phyloP scores from a whole-genome alignment of 2,329 filamentous ascomycete genomes.

The Penicillium frequentans region DNA sequence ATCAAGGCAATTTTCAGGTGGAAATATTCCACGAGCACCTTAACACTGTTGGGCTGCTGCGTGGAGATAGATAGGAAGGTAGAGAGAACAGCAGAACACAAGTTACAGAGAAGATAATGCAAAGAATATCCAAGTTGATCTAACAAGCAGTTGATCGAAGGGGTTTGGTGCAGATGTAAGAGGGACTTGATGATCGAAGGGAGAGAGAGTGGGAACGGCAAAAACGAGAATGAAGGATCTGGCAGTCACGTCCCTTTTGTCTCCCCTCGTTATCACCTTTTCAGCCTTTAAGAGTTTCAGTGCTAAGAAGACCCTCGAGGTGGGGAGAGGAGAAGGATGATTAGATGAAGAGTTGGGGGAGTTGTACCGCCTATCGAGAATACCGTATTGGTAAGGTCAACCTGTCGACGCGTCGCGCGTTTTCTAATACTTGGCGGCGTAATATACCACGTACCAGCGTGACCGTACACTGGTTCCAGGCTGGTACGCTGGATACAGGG shows the following conservation, averaged over 20 bases:
- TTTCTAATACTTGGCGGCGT: background rate
- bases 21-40: constrained; percentile 11
- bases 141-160: background rate
- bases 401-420: constrained; percentile 30
- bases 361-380: constrained; percentile 15
- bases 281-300: background rate
- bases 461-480: constrained; percentile 19
- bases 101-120: background rate
- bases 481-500: background rate
- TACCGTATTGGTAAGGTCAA: constrained; percentile 20
- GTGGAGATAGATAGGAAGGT: background rate
- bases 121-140: background rate
- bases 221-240: background rate
- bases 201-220: constrained; percentile 1
- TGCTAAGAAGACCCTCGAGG: constrained; percentile 9
- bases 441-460: constrained; percentile 14
- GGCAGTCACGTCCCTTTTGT: constrained; percentile 16
- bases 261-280: background rate
- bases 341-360: background rate
- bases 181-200: background rate
- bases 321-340: constrained; percentile 6
- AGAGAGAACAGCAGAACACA: background rate
- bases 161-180: background rate
- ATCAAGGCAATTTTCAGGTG: constrained; percentile 13
- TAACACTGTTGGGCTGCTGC: background rate